Evolutionary conservation across 2,329 filamentous ascomycete genomes (phyloP).

Genomic region (Pestalotiopsis sp.): DNA sequence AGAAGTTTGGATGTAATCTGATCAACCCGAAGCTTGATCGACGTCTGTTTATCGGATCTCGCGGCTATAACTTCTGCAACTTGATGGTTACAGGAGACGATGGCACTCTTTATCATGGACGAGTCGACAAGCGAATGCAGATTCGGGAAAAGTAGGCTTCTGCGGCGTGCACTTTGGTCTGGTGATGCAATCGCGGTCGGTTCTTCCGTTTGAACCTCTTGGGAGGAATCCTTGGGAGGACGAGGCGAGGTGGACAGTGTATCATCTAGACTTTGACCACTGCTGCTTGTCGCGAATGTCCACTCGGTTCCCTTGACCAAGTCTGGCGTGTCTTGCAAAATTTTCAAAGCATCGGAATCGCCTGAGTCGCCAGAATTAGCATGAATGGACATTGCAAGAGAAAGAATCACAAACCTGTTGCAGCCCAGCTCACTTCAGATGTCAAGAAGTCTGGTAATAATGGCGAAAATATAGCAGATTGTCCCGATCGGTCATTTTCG

Average conservation of each 20-base stretch:
- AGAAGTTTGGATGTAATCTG: not conserved
- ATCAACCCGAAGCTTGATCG: not conserved
- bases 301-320: not conserved
- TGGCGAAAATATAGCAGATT: not conserved
- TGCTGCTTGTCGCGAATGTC: not conserved
- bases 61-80: too few species aligned
- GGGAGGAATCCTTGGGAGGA: not conserved
- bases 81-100: not conserved
- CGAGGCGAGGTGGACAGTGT: not conserved
- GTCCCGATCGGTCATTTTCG: not conserved
- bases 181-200: not conserved
- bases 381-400: not conserved
- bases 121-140: not conserved
- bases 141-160: not conserved
- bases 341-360: not conserved
- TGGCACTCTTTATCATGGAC: not conserved
- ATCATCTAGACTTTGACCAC: not conserved
- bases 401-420: not conserved
- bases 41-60: not conserved
- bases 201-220: not conserved
- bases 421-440: not conserved
- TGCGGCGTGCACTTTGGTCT: not conserved
- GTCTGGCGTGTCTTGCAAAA: not conserved
- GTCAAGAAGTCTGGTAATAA: not conserved
- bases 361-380: not conserved